A percentile compares a stretch with the other conserved stretches of the same genome.
Conservation (phyloP, 2,329 filamentous ascomycete species). For the Calonectria montana region DNA sequence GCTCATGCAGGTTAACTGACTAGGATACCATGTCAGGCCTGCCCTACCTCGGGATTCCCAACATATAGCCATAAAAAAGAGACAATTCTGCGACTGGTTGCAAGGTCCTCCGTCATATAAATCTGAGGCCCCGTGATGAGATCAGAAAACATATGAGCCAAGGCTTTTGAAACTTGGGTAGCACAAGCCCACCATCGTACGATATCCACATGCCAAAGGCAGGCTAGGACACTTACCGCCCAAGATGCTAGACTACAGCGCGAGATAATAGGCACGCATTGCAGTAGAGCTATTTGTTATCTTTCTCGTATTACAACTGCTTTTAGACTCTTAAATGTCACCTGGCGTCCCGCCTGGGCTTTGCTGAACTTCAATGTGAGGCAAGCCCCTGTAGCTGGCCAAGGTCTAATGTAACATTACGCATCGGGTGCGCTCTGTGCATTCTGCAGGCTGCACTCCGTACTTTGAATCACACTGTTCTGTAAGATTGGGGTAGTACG, state of each 20-base stretch:
- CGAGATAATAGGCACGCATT: not conserved
- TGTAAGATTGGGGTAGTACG: conserved; percentile 29
- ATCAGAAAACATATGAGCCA: not conserved
- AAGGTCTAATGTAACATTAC: conserved; percentile 17
- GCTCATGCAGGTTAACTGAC: not conserved
- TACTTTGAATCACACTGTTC: not conserved
- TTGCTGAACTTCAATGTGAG: not conserved
- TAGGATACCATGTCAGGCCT: not conserved
- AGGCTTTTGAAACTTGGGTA: not conserved
- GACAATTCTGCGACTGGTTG: not conserved
- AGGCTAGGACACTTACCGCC: not conserved
- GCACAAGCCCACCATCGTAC: conserved; percentile 12
- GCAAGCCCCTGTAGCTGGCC: not conserved
- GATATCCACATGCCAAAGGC: not conserved
- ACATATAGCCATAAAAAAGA: not conserved
- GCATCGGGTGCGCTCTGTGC: conserved; percentile 9
- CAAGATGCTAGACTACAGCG: not conserved
- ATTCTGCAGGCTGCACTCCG: not conserved
- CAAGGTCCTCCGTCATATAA: not conserved
- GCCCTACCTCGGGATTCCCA: not conserved
- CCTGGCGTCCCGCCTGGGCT: not conserved
- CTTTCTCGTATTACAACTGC: not conserved
- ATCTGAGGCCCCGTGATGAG: not conserved
- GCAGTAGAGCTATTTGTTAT: not conserved
- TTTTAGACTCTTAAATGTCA: not conserved